A percentile compares a stretch with the other conserved stretches of the same genome.
Conservation (phyloP, 2,329 filamentous ascomycete genomes). For the Apiospora sp. region DNA sequence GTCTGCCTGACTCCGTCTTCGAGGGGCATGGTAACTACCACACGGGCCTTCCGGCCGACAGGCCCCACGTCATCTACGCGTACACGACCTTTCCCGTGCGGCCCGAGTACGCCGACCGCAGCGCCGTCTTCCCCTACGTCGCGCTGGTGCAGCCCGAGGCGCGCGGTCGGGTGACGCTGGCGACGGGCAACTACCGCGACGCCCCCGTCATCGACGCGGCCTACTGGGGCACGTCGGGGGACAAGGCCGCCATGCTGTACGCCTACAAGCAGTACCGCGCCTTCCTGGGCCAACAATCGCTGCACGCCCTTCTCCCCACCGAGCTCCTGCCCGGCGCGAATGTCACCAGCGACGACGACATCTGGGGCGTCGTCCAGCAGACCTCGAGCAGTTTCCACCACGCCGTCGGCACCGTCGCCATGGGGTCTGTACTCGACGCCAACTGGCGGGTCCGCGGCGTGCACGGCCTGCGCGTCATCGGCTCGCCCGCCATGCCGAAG, state of each 20-base stretch:
- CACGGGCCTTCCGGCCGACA: no score
- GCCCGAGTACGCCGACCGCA: neutral
- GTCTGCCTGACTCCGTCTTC: no score
- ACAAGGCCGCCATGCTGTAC: slow-evolving; percentile 30
- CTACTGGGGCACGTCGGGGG: slow-evolving; percentile 55
- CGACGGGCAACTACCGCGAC: slow-evolving; percentile 59
- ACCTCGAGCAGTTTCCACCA: slow-evolving; percentile 30
- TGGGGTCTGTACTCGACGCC: slow-evolving; percentile 31
- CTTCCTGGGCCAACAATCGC: slow-evolving; percentile 27
- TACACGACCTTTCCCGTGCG: slow-evolving; percentile 34
- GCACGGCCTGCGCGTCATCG: slow-evolving; percentile 32
- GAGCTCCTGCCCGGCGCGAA: slow-evolving; percentile 33
- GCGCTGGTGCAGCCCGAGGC: slow-evolving; percentile 35
- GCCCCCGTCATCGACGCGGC: slow-evolving; percentile 58
- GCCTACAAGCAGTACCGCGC: slow-evolving; percentile 30
- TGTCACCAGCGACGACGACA: slow-evolving; percentile 30
- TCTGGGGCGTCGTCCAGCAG: slow-evolving; percentile 30
- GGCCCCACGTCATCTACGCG: slow-evolving; percentile 45
- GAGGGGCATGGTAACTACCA: no score
- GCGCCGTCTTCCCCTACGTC: slow-evolving; percentile 47
- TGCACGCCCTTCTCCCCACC: neutral
- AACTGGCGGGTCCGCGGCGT: slow-evolving; percentile 32
- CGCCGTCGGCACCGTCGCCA: slow-evolving; percentile 32
- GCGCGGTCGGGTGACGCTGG: slow-evolving; percentile 47
- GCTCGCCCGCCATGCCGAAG: slow-evolving; percentile 30